Percentiles rank a stretch among this genome's conserved stretches.
These are phyloP conservation scores for Mortierella sp. DNA, from an alignment of 371 early-diverging fungal genomes.

Conservation along the genomic window DNA sequence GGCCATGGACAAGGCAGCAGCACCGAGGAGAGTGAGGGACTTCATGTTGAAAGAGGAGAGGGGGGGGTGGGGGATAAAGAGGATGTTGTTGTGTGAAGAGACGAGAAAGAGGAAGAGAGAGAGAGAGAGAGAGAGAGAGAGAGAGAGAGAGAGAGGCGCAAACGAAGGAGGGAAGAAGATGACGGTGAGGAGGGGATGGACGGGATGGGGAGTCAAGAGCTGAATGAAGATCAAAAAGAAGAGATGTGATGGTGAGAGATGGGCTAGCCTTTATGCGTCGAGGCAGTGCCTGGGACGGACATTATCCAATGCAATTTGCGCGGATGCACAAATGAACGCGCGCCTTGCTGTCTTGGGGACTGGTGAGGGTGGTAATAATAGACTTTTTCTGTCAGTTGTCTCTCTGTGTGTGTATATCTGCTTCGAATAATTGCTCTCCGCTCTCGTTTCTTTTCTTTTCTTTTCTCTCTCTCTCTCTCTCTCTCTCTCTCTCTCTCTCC, in stretches of 20 bases:
- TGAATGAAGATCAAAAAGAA: not conserved
- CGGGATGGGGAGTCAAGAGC: not conserved
- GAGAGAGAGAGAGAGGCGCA: not conserved
- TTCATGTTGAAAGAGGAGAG: conserved; percentile 22
- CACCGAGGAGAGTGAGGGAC: conserved; percentile 31
- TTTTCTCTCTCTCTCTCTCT: not conserved
- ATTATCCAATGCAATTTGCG: no score
- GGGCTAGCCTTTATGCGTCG: no score
- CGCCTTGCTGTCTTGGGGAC: not conserved
- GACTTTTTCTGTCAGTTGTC: not conserved
- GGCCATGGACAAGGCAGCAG: conserved; percentile 13
- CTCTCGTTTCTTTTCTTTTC: not conserved
- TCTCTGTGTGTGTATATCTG: not conserved
- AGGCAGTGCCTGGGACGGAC: no score
- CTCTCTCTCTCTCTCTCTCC: no score
- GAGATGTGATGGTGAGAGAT: not conserved
- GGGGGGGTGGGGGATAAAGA: not conserved
- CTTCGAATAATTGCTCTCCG: no score
- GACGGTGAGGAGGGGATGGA: conserved; percentile 6
- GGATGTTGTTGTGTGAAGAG: not conserved
- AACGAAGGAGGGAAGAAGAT: not conserved
- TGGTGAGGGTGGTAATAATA: not conserved
- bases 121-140: not conserved
- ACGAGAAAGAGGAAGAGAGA: conserved; percentile 1
- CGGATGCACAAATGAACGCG: no score